Base-by-base conservation (phyloP, 371 early-diverging fungal species). In the Nosema bombycis region DNA sequence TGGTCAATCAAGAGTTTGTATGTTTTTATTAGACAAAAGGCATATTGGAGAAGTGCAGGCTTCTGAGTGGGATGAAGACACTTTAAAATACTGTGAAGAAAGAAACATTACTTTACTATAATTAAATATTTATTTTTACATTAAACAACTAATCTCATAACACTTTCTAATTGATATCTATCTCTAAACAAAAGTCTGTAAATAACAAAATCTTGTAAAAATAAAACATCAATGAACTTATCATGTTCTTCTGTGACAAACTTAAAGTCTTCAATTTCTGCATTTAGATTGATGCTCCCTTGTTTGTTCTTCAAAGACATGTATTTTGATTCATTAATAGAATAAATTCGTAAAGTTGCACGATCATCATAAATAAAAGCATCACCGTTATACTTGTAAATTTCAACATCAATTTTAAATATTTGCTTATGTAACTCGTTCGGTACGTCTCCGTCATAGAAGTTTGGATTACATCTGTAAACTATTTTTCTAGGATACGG, bases 41-140 rank as follows among this genome's bases (percentile, higher is more conserved):
- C 82, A 81, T 33, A 81, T 81, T 26, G 79, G 79, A 21, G 82
- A 81, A 54, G 73, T 79, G 3, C 82, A 81, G 65, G 55, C 33
- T 33, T 32, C 55, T 29, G 56, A 73, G 10, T 78, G 78, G 78
- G 66, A 66, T 38, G 66, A 66, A 24, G 10, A 66, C 0, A 66
- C 66, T 12, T 36, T 36, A 23, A 2, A 66, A 66, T 66, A 66
- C 34, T 32, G 36, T 24, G 24, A 18, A 21, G 30, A 34, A 37
- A 66, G 66, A 23, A 66, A 66, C 23, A 66, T 66, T 23, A 36
- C 3, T 36, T 37, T 66, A 36, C 37, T 66, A 37, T 66, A 66
- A 62, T 57, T n/a, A 57, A 57, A 2, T 57, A 57, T 3, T 6
- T 57, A n/a, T 6, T 18, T 46, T 46, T 46, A 46, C 46, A 6